Percentiles rank a stretch among this genome's conserved stretches.
Evolutionary conservation across 208 protist genomes (phyloP).

Genomic region (Paratrypanosoma confusum): DNA sequence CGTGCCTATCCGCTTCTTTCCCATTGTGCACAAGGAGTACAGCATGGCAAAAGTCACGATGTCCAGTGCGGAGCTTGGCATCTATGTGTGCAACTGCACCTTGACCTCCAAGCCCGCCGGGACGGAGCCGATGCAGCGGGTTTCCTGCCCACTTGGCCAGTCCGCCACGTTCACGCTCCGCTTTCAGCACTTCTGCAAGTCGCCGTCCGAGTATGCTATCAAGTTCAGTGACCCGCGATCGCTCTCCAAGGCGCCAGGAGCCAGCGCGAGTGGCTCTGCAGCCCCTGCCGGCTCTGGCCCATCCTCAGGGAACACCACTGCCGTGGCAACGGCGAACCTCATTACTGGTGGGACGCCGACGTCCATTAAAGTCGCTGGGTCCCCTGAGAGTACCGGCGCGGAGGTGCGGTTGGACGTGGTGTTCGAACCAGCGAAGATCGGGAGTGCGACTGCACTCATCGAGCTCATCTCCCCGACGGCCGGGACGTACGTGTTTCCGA

Average conservation of each 20-base stretch:
- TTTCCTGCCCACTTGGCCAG: constrained; percentile 83
- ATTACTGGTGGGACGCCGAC: constrained; percentile 28
- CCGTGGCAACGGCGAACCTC: constrained; percentile 22
- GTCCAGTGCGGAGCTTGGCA: constrained; percentile 73
- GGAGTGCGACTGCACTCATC: constrained; percentile 67
- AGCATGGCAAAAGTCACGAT: constrained; percentile 48
- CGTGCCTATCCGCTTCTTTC: constrained; percentile 80
- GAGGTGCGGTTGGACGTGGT: constrained; percentile 86
- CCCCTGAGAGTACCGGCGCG: constrained; percentile 46
- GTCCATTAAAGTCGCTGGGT: constrained; percentile 25
- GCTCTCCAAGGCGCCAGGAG: constrained; percentile 1
- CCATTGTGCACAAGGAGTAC: constrained; percentile 64
- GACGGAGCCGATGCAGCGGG: constrained; percentile 59
- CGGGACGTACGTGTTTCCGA: constrained; percentile 86
- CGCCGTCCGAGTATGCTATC: constrained; percentile 78
- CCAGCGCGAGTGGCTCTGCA: not conserved
- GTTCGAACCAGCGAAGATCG: constrained; percentile 88
- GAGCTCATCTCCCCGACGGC: constrained; percentile 70
- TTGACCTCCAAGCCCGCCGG: constrained; percentile 36
- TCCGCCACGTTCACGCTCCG: constrained; percentile 43
- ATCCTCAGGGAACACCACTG: constrained; percentile 6
- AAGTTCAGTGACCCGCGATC: constrained; percentile 17
- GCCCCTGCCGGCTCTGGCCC: constrained; percentile 3
- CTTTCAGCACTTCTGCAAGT: constrained; percentile 59
- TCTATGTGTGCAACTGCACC: constrained; percentile 52